These are phyloP conservation scores for Trametes cingulata DNA, from an alignment of 768 basidiomycete species.

Conservation along the genomic window DNA sequence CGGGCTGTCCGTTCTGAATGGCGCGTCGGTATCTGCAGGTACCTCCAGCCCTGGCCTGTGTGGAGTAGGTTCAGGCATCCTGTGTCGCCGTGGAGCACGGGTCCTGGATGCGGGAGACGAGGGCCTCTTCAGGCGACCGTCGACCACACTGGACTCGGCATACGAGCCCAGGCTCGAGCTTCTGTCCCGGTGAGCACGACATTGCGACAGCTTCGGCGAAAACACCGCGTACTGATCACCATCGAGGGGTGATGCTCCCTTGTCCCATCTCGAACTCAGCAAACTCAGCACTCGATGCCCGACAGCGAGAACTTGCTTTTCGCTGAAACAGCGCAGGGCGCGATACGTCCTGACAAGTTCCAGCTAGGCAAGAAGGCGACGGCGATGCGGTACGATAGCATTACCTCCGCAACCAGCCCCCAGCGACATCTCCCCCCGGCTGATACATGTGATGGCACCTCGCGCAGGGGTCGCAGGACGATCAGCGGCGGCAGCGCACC, in stretches of 20 bases:
- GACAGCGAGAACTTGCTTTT: not conserved
- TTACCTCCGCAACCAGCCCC: conserved; percentile 1
- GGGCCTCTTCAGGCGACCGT: not conserved
- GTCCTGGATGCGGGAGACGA: not conserved
- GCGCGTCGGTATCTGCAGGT: not conserved
- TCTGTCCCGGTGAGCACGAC: not conserved
- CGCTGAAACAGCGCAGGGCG: not conserved
- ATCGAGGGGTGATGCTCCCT: not conserved
- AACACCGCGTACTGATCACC: not conserved
- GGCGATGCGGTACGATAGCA: conserved; percentile 12
- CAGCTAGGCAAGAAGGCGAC: conserved; percentile 3
- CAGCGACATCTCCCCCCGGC: not conserved
- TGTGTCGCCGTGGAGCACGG: not conserved
- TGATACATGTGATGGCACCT: not conserved
- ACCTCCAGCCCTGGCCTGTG: conserved; percentile 7
- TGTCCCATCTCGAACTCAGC: not conserved
- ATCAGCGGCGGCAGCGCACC: not conserved
- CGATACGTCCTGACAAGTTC: conserved; percentile 8
- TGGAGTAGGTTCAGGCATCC: conserved; percentile 3
- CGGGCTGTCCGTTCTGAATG: not conserved
- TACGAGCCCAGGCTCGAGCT: not conserved
- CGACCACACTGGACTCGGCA: not conserved
- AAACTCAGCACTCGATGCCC: not conserved
- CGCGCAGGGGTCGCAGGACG: too few species aligned
- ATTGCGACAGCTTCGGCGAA: not conserved